Evolutionary conservation across 371 early-diverging fungal species (phyloP).

Genomic region (Basidiobolus meristosporus): DNA sequence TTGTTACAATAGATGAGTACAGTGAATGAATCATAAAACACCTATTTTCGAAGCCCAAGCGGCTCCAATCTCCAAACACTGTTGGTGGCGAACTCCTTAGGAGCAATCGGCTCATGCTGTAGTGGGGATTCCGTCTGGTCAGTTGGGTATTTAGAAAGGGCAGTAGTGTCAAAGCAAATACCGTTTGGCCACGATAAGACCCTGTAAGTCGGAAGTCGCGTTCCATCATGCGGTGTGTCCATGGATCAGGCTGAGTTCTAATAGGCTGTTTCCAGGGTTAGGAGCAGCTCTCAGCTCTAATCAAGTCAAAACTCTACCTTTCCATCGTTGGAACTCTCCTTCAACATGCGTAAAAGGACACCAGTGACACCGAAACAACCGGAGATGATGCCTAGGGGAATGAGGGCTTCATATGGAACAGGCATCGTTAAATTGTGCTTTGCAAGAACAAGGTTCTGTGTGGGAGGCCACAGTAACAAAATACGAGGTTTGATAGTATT

Average conservation of each 20-base stretch:
- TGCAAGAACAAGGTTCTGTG: no score
- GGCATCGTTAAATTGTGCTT: conserved; percentile 14
- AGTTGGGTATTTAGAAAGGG: background rate
- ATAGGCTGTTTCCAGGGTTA: no score
- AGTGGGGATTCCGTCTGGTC: background rate
- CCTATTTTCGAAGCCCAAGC: no score
- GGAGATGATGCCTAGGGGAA: conserved; percentile 18
- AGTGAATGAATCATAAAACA: no score
- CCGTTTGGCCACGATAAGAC: conserved; percentile 15
- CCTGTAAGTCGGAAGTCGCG: conserved; percentile 18
- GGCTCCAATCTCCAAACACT: background rate
- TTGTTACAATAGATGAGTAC: no score
- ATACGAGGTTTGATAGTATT: no score
- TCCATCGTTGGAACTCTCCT: conserved; percentile 13
- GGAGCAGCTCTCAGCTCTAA: no score
- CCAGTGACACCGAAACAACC: conserved; percentile 18
- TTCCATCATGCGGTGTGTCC: conserved; percentile 19
- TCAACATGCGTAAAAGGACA: conserved; percentile 10
- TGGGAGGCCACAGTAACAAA: no score
- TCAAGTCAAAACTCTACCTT: no score
- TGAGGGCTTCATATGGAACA: conserved; percentile 19
- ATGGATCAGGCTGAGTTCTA: no score
- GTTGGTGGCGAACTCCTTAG: conserved; percentile 1
- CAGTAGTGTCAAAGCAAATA: conserved; percentile 1
- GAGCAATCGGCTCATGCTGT: conserved; percentile 1